Conservation (phyloP, 805 yeast species). For the Candida namnaoensis region DNA sequence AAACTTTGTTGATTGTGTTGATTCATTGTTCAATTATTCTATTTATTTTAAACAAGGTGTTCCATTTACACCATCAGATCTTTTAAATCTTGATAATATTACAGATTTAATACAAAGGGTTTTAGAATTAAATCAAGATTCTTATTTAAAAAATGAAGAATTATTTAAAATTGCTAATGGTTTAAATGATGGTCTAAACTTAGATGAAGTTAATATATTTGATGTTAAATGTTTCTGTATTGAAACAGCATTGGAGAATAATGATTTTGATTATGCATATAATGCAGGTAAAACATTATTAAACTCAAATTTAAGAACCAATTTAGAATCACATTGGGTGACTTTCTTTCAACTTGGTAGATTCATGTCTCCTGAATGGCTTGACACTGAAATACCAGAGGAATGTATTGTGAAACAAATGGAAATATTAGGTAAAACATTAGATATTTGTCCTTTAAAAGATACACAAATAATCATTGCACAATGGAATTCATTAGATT, state of each 20-base stretch:
- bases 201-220: slow-evolving; percentile 5
- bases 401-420: slow-evolving; percentile 39
- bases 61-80: slow-evolving; percentile 30
- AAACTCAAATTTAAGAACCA: slow-evolving; percentile 12
- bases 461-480: slow-evolving; percentile 47
- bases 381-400: slow-evolving; percentile 25
- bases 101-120: slow-evolving; percentile 29
- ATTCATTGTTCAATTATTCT: slow-evolving; percentile 20
- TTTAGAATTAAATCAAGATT: slow-evolving; percentile 44
- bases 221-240: slow-evolving; percentile 42
- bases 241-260: slow-evolving; percentile 55
- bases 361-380: slow-evolving; percentile 37
- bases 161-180: slow-evolving; percentile 32
- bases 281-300: slow-evolving; percentile 30
- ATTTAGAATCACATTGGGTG: slow-evolving; percentile 44
- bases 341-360: slow-evolving; percentile 71
- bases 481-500: slow-evolving; percentile 52
- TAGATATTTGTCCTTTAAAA: slow-evolving; percentile 43
- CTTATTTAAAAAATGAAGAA: slow-evolving; percentile 36
- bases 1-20: slow-evolving; percentile 17
- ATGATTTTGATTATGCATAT: slow-evolving; percentile 54
- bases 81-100: slow-evolving; percentile 24
- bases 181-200: slow-evolving; percentile 30
- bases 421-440: slow-evolving; percentile 40
- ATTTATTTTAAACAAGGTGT: slow-evolving; percentile 21